Evolutionary conservation across 2,329 filamentous ascomycete genomes (phyloP), one percentile per base, ranked within the genome.

Genomic region (Chaetoscypha palmicola): DNA sequence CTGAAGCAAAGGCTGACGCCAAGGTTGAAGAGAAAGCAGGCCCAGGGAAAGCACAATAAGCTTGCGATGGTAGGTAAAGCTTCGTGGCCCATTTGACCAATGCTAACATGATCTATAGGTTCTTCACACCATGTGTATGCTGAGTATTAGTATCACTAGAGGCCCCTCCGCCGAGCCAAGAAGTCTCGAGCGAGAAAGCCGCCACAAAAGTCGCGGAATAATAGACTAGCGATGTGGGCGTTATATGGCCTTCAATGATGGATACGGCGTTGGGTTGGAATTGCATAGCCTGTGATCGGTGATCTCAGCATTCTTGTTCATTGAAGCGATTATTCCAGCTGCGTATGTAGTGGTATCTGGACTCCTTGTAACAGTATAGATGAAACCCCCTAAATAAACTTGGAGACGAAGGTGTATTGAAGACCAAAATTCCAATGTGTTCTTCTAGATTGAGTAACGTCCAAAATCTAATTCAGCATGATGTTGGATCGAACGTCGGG

Each of bases 341-440:
- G n/a, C 42, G 37, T 43, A n/a, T 47, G 33, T 49, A 48, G 36
- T 41, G 48, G 51, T 51, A 54, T 52, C 37, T 43, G 47, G 49
- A 47, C 51, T 49, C 46, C 56, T 49, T 54, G 51, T 58, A 56
- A 51, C 54, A 54, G 41, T 52, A 52, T 55, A 57, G 48, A 56
- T 28, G 40, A 14, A 33, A 38, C 41, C 36, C 38, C 32, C 40
- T 39, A 39, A n/a, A n/a, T n/a, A n/a, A n/a, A n/a, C n/a, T n/a
- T n/a, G n/a, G n/a, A n/a, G n/a, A n/a, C n/a, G n/a, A n/a, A n/a
- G n/a, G n/a, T n/a, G n/a, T n/a, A n/a, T n/a, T 31, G 9, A 31
- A 4, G 4, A 9, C 28, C 3, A 9, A 31, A 31, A 31, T 31
- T 31, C 4, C 28, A 31, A 31, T 31, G 12, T 12, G 12, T 12